phyloP scores from a whole-genome alignment of 768 basidiomycete species.

The Cantharellus cinnabarinus region DNA sequence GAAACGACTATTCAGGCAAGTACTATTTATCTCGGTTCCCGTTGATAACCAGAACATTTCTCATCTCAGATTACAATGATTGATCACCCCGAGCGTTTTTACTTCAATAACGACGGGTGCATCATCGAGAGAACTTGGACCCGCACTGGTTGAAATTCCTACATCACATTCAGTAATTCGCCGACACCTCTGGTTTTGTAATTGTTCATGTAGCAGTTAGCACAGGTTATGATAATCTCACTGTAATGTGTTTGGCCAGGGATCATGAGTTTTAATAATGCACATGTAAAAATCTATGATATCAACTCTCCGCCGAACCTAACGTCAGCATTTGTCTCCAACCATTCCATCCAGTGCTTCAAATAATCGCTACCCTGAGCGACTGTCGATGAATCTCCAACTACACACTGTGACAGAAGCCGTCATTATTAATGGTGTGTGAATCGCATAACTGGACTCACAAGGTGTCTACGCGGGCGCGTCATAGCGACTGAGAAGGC shows the following conservation, averaged over 20 bases:
- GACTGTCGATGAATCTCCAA: constrained; percentile 88
- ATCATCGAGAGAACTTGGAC: neutral
- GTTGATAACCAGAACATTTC: neutral
- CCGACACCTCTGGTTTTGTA: too few species aligned
- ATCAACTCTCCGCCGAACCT: constrained; percentile 41
- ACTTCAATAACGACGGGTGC: neutral
- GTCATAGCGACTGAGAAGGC: constrained; percentile 62
- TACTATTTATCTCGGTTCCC: neutral
- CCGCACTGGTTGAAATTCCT: neutral
- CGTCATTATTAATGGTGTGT: neutral
- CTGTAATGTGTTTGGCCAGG: too few species aligned
- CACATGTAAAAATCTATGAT: neutral
- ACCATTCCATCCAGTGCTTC: constrained; percentile 77
- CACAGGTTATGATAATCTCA: too few species aligned
- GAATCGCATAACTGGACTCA: constrained; percentile 21
- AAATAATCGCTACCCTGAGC: constrained; percentile 66
- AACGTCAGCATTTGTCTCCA: constrained; percentile 80
- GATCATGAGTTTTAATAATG: neutral
- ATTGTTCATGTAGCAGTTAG: too few species aligned
- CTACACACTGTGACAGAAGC: constrained; percentile 41
- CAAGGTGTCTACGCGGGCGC: constrained; percentile 69
- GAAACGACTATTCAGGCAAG: neutral
- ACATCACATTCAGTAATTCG: neutral
- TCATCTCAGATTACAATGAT: neutral
- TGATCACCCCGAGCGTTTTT: neutral